Base-by-base conservation (phyloP, 2,329 filamentous ascomycete genomes). In the Cercospora zeina region DNA sequence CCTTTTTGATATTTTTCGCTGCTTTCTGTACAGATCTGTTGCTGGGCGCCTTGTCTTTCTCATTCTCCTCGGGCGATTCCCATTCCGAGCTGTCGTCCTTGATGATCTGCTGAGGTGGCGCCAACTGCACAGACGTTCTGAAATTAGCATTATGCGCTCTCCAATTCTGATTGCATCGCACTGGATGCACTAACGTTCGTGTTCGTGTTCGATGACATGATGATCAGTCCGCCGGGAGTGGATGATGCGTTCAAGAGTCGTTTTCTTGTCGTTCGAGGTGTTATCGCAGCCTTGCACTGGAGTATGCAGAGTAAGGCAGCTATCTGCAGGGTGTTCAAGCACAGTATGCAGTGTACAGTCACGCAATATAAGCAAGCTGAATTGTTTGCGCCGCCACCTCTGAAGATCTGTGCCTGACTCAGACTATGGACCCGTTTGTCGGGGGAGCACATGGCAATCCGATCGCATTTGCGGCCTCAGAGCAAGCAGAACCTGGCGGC, bases 21-120 rank as follows among this genome's bases (percentile, higher is more conserved):
- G 16, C 39, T 10, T 19, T 55, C 58, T 45, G 37, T 2, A 34
- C 37, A n/a, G 54, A 45, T 45, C 11, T 45, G 8, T 24, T 56
- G 21, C 36, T 34, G 4, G 51, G 51, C 31, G 30, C 33, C 21
- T 54, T 54, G 51, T 36, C 33, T 11, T 24, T 33, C 4, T 21
- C 37, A 30, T 34, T 42, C 21, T 58, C 55, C 14, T 45, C 30
- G 19, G 55, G 31, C 36, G 55, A 34, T 30, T 33, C 27, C 30
- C 39, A 34, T 19, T 58, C 39, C 7, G 55, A 49, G 37, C 45
- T 49, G n/a, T 54, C 51, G 8, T 54, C 51, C 16, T 54, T 36
- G 51, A 54, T 14, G 9, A 37, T 31, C 51, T 36, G 33, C 31
- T 34, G 14, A 24, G 51, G 31, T 54, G 51, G 51, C 33, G 51